Evolutionary conservation across 2,329 filamentous ascomycete species (phyloP).

Genomic region (Dactylellina parvicollis): DNA sequence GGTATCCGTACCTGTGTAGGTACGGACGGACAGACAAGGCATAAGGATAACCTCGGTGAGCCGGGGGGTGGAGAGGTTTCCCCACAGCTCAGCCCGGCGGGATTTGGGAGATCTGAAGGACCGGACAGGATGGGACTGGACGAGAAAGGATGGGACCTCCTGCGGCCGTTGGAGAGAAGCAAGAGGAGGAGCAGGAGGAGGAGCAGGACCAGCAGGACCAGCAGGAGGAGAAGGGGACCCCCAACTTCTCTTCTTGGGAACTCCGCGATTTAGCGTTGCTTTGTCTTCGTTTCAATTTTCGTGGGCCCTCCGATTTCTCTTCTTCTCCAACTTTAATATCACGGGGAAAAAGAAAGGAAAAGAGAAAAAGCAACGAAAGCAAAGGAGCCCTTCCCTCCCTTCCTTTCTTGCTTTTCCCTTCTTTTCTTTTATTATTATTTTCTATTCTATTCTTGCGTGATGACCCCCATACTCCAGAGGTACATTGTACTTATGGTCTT

Average conservation of each 20-base stretch:
- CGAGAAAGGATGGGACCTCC: too few relatives aligned
- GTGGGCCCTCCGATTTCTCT: conserved; percentile 23
- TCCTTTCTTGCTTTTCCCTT: neutral
- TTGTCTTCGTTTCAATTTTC: conserved; percentile 21
- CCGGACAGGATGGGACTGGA: neutral
- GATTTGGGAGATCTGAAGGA: conserved; percentile 29
- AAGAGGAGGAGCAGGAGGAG: too few relatives aligned
- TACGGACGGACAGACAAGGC: too few relatives aligned
- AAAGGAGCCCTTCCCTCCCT: neutral
- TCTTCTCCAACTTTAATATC: too few relatives aligned
- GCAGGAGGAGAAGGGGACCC: too few relatives aligned
- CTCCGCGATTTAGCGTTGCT: conserved; percentile 32
- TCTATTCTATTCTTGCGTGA: too few relatives aligned
- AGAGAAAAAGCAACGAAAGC: too few relatives aligned
- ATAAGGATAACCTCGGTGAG: conserved; percentile 31
- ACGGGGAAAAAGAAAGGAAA: too few relatives aligned
- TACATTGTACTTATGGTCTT: too few relatives aligned
- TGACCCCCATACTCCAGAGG: too few relatives aligned
- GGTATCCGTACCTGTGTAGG: neutral
- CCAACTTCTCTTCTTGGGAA: conserved; percentile 49
- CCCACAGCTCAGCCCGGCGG: conserved; percentile 29
- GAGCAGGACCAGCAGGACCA: too few relatives aligned
- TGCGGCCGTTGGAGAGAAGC: conserved; percentile 1
- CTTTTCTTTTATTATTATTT: neutral
- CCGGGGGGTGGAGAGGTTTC: conserved; percentile 11